Evolutionary conservation across 2,329 filamentous ascomycete genomes (phyloP).

Genomic region (Fusarium poae): DNA sequence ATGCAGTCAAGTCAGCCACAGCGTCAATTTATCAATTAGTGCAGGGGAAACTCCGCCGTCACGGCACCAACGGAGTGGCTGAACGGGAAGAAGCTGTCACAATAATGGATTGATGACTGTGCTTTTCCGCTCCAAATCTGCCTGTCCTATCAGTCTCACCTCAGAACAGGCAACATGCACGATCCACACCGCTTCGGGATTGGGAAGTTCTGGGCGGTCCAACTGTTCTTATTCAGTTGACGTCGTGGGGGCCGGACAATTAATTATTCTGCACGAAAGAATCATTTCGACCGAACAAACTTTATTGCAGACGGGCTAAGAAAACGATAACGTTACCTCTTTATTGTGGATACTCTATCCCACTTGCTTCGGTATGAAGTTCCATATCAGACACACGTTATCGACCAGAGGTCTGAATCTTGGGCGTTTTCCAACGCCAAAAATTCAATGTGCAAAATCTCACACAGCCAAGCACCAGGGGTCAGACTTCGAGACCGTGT

Average conservation of each 20-base stretch:
- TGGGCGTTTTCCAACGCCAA: constrained; percentile 17
- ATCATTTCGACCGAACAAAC: constrained; percentile 20
- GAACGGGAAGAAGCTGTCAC: constrained; percentile 28
- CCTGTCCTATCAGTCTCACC: not conserved
- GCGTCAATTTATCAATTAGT: constrained; percentile 17
- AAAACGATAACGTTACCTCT: constrained; percentile 9
- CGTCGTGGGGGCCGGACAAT: constrained; percentile 16
- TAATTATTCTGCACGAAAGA: constrained; percentile 8
- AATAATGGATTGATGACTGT: constrained; percentile 6
- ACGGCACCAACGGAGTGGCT: constrained; percentile 38
- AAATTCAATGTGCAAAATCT: constrained; percentile 30
- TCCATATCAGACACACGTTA: not conserved
- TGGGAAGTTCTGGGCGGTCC: constrained; percentile 4
- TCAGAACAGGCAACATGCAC: constrained; percentile 10
- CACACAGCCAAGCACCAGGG: constrained; percentile 31
- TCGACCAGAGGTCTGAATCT: not conserved
- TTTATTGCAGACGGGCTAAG: constrained; percentile 7
- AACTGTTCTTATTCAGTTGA: not conserved
- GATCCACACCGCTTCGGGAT: constrained; percentile 34
- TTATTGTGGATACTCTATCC: not conserved
- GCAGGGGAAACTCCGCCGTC: constrained; percentile 27
- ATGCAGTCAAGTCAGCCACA: constrained; percentile 30
- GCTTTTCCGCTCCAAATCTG: not conserved
- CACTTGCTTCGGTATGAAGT: not conserved
- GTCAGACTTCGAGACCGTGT: constrained; percentile 34